Evolutionary conservation across 805 yeast species (phyloP), one percentile per base, ranked within the genome.

Genomic region (Ascoidea tarda): DNA sequence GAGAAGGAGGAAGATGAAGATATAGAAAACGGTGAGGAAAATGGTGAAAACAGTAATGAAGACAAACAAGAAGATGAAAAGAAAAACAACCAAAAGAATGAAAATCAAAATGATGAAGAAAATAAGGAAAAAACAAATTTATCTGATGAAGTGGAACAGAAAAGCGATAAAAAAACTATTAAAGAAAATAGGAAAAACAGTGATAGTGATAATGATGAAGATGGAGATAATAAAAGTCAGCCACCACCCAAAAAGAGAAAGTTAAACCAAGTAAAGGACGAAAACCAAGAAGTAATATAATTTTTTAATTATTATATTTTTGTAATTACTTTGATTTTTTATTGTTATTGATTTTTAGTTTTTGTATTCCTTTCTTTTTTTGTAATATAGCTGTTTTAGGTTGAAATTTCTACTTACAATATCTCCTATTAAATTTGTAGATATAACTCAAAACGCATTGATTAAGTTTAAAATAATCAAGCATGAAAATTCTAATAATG

Each of bases 41-140:
- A 85, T 88, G 5, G 73, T 82, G 6, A 72, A 91, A 55, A 96
- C 32, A 51, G 16, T 14, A 33, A 51, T 47, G 31, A 47, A 6
- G 47, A 47, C 47, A 47, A 33, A 38, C 42, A 46, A n/a, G 33
- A 46, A 12, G 52, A 44, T 6, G 42, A 47, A 16, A 21, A 21
- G 28, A 21, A 21, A 21, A 21, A 21, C 28, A 21, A 21, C 3
- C 28, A 21, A 21, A 21, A 21, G 28, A 21, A 21, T 21, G 28
- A 97, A 0, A 87, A 96, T 0, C 91, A 91, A 78, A 79, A 88
- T 16, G 80, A 96, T 0, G 77, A 96, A 59, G 90, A 97, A 96
- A 80, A 82, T 58, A 98, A 91, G 64, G 70, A 93, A 52, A 75
- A 90, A 60, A 86, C 87, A 46, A 87, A 96, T 0, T 91, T 91